Conservation (phyloP, 139 green algal species). For the Chlorella sp. region DNA sequence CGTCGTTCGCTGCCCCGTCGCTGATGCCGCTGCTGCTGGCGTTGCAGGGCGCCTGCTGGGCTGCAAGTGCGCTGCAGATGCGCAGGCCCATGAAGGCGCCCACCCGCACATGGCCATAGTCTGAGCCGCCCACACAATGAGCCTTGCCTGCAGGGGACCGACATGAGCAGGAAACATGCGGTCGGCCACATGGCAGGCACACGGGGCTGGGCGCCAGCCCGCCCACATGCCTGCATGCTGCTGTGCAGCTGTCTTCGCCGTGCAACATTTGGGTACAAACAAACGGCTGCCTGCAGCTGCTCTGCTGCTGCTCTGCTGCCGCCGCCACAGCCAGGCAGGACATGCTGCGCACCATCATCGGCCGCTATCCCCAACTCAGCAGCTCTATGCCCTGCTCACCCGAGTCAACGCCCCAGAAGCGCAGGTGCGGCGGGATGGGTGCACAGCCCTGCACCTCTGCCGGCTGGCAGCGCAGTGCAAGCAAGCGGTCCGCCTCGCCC, state of each 20-base stretch:
- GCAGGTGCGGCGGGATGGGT: conserved; percentile 70
- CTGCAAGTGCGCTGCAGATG: conserved; percentile 53
- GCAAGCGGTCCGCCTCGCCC: conserved; percentile 74
- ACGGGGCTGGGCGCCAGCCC: no score
- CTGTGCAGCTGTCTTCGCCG: no score
- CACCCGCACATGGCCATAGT: conserved; percentile 88
- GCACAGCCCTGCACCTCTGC: conserved; percentile 76
- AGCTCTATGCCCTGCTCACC: no score
- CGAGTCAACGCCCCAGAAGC: conserved; percentile 90
- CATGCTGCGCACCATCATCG: no score
- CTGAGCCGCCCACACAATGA: conserved; percentile 85
- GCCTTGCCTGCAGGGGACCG: conserved; percentile 62
- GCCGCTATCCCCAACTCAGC: no score
- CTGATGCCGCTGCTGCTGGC: background rate
- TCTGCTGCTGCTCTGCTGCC: no score
- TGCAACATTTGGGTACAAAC: no score
- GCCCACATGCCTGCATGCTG: no score
- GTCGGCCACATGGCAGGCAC: no score
- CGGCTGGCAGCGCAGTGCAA: conserved; percentile 90
- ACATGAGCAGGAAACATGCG: no score
- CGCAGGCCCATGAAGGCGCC: conserved; percentile 91
- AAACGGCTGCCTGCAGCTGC: no score
- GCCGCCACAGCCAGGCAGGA: no score
- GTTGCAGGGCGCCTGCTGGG: background rate
- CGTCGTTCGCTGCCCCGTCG: background rate